phyloP scores from a whole-genome alignment of 305 asterid species.

The Fraxinus ornus region DNA sequence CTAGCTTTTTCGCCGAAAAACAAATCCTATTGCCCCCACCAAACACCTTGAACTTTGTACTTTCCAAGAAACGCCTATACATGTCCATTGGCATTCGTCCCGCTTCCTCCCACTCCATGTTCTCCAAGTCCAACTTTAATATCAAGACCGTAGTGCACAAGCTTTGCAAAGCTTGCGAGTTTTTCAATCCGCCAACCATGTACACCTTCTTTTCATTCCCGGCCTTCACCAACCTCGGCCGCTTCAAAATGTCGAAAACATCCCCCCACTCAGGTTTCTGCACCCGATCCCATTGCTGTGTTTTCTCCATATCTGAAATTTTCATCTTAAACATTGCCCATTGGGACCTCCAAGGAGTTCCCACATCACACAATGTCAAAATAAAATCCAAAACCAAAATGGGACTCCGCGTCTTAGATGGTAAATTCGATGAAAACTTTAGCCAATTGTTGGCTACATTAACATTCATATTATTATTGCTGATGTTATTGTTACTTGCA shows the following conservation, averaged over 20 bases:
- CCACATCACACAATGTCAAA: constrained; percentile 76
- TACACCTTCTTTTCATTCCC: constrained; percentile 57
- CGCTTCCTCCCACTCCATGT: constrained; percentile 89
- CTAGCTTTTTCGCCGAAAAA: constrained; percentile 80
- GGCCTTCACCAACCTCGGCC: constrained; percentile 74
- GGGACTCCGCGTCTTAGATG: constrained; percentile 90
- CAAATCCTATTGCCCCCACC: constrained; percentile 86
- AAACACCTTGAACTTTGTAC: constrained; percentile 91
- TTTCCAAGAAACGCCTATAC: constrained; percentile 72
- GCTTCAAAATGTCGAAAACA: constrained; percentile 70
- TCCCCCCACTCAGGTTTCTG: constrained; percentile 89
- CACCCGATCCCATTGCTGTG: constrained; percentile 71
- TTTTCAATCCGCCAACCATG: constrained; percentile 83
- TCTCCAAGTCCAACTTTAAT: constrained; percentile 79
- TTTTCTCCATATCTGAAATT: constrained; percentile 42
- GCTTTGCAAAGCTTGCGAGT: constrained; percentile 70
- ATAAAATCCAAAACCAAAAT: constrained; percentile 58
- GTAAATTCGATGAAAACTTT: constrained; percentile 80
- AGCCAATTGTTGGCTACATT: constrained; percentile 49
- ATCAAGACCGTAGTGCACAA: constrained; percentile 78
- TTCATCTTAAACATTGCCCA: constrained; percentile 84
- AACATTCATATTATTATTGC: background rate
- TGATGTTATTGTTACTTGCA: background rate
- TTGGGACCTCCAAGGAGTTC: constrained; percentile 96
- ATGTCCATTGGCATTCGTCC: constrained; percentile 86